Conservation (phyloP, 257 asterid genomes). For the Solanum rostratum region DNA sequence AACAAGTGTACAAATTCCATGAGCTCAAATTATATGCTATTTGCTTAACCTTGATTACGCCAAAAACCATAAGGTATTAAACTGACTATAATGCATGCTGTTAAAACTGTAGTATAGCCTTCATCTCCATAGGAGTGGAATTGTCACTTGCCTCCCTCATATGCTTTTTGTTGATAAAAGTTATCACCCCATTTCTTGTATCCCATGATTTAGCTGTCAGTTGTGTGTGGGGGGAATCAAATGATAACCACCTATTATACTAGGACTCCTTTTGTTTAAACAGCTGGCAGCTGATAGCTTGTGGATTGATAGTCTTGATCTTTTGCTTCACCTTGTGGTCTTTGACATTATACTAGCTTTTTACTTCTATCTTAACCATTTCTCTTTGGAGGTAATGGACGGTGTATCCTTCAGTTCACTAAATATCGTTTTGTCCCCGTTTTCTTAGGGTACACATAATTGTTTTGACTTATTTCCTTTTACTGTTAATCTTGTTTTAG, state of each 20-base stretch:
- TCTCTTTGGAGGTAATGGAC: not conserved
- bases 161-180: not conserved
- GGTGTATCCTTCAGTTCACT: not conserved
- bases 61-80: not conserved
- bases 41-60: not conserved
- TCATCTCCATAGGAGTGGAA: not conserved
- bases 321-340: not conserved
- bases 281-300: not conserved
- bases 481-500: not conserved
- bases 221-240: not conserved
- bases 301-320: not conserved
- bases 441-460: not conserved
- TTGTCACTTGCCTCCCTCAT: not conserved
- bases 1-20: not conserved
- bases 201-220: not conserved
- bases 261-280: not conserved
- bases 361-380: not conserved
- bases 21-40: not conserved
- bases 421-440: not conserved
- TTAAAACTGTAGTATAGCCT: not conserved
- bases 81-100: not conserved
- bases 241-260: not conserved
- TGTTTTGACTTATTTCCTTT: not conserved
- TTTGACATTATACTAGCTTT: not conserved
- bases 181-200: not conserved